Evolutionary conservation across 345 rosid genomes (phyloP).

Genomic region (Gossypioides kirkii): DNA sequence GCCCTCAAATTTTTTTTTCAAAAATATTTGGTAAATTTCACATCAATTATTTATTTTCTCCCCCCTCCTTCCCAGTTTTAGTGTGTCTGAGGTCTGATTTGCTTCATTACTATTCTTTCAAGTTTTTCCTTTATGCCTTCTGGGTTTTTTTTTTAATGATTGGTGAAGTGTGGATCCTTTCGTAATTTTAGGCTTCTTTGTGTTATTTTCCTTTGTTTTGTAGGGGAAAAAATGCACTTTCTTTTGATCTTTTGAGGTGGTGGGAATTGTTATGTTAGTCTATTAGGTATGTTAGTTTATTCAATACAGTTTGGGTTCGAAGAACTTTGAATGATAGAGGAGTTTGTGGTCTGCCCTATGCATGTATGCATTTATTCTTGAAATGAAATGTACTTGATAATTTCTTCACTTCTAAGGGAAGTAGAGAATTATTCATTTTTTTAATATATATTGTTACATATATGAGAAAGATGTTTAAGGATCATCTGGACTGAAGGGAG

Average conservation of each 20-base stretch:
- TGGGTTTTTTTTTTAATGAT: neutral
- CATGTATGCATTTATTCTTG: conserved; percentile 3
- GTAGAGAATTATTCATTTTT: neutral
- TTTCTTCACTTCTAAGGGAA: neutral
- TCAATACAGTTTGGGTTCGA: neutral
- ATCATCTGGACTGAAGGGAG: conserved; percentile 1
- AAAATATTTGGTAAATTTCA: neutral
- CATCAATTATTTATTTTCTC: neutral
- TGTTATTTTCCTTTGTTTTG: neutral
- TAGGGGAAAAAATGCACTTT: neutral
- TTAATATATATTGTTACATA: neutral
- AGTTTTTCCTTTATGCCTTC: neutral
- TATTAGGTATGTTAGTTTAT: neutral
- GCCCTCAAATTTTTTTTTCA: neutral
- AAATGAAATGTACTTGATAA: neutral
- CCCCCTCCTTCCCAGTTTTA: neutral
- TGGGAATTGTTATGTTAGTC: conserved; percentile 1
- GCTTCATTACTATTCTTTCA: neutral
- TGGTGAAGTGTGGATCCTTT: conserved; percentile 1
- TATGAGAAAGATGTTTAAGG: neutral
- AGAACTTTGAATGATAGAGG: neutral
- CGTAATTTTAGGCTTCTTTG: conserved; percentile 3
- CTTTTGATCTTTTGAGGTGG: neutral
- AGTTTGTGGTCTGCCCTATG: neutral
- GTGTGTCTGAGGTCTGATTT: neutral